These are phyloP conservation scores for Begonia loranthoides DNA, from an alignment of 306 rosid genomes.

Conservation along the genomic window DNA sequence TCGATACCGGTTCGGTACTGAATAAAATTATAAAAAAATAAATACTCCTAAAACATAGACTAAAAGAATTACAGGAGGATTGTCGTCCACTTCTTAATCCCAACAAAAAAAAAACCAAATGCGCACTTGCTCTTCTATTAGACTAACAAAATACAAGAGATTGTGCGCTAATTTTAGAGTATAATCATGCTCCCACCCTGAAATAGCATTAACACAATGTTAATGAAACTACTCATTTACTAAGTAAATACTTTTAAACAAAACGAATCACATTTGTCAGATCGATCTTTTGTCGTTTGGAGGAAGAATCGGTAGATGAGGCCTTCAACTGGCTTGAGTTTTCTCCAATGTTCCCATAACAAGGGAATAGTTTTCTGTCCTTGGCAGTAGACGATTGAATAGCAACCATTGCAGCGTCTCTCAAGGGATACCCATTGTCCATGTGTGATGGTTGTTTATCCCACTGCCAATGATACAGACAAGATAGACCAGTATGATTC, in stretches of 20 bases:
- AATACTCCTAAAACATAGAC: too few species aligned
- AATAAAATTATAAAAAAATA: too few species aligned
- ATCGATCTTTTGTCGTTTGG: constrained; percentile 52
- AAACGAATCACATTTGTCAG: constrained; percentile 27
- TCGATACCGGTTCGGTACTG: too few species aligned
- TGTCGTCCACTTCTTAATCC: too few species aligned
- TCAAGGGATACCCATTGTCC: constrained; percentile 53
- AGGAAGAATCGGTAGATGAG: constrained; percentile 25
- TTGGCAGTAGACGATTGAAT: constrained; percentile 82
- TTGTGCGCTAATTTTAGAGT: too few species aligned
- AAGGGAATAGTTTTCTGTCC: constrained; percentile 50
- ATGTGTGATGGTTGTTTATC: constrained; percentile 27
- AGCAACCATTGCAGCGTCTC: constrained; percentile 73
- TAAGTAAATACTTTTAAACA: neutral
- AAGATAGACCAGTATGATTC: constrained; percentile 16
- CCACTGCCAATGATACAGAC: constrained; percentile 70
- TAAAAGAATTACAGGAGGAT: too few species aligned
- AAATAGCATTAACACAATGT: constrained; percentile 9
- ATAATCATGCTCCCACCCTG: constrained; percentile 64
- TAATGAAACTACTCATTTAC: neutral
- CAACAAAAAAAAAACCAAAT: too few species aligned
- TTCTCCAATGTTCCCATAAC: constrained; percentile 17
- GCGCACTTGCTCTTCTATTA: too few species aligned
- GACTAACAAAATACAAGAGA: too few species aligned
- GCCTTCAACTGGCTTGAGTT: constrained; percentile 16